Evolutionary conservation across 2,329 filamentous ascomycete genomes (phyloP), one percentile per base, ranked within the genome.

Genomic region (Monosporascus cannonballus): DNA sequence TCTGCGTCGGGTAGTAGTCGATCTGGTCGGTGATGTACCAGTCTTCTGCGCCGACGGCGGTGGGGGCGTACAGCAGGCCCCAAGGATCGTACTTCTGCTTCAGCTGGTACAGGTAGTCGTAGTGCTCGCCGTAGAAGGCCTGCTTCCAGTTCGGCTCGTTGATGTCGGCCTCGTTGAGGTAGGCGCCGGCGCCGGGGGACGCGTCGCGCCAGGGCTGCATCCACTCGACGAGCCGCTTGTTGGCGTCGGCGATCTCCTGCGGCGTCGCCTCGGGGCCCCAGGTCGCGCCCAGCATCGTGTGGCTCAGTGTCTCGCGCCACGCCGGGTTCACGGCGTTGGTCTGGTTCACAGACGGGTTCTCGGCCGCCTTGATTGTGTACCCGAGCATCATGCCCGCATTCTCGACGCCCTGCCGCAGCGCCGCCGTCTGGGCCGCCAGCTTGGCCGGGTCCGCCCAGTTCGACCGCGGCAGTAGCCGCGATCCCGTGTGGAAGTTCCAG

Each of bases 101-200:
- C 8, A 82, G 67, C 5, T 52, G 39, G 24, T 71, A 59, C 42
- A 77, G 60, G 47, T 57, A 64, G 3, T 55, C 59, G 56, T 78
- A 79, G 53, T 77, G 77, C 6, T 49, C 57, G 7, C 77, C 77
- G 57, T 71, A 80, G 62, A 79, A 79, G 2, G 59, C 64, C 24
- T 72, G 56, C 57, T 76, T 65, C 56, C 68, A 80, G 54, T 76
- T 59, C 0, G 68, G 69, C 58, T 79, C 68, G 50, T 70, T 67
- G 49, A 76, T 76, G 60, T 80, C 73, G 1, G 71, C 75, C 66
- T 83, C 79, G 54, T 78, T 79, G 62, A 76, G 64, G 54, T 79
- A 79, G 1, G 72, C 67, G 3, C 75, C 75, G 3, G 64, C 62
- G 0, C 66, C 69, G 3, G 74, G 73, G 14, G 61, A 57, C 1